Base-by-base conservation (phyloP, 2,329 filamentous ascomycete genomes). In the Fonsecaea pedrosoi region DNA sequence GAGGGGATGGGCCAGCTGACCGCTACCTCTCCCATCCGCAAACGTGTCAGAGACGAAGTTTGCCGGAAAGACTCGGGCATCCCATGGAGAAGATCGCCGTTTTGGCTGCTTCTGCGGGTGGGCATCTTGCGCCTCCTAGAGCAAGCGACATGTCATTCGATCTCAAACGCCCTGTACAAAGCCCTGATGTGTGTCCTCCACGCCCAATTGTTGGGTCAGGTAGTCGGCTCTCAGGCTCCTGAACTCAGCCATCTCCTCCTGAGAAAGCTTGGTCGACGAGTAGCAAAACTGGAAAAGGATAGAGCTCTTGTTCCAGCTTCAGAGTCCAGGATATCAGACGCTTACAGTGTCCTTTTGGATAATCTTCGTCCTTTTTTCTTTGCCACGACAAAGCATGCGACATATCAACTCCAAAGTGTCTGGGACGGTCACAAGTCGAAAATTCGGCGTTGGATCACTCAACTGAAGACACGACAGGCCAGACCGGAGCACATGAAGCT, bases 11-110 rank as follows among this genome's bases (percentile, higher is more conserved):
- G 89, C 0, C 63, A 72, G 0, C 70, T 77, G 0, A 65, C 78
- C 0, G 62, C 75, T 0, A 76, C 82, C 0, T 69, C 76, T 0
- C 30, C 79, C 0, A 73, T 90, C 1, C 78, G 78, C 0, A 92
- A 92, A 73, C 80, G 84, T 1, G 82, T 90, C 0, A 81, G 86
- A 0, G 89, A 91, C 58, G 87, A 90, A n/a, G 83, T 90, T 0
- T 81, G 80, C 12, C 83, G 86, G 74, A 73, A 77, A 0, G 73
- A 82, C 0, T 78, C 81, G 0, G 75, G 81, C 0, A 73, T 79
- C 0, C 88, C 88, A 0, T 92, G 89, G 89, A 81, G 89, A 18
- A 79, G 90, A 42, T 83, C 83, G 1, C 82, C 89, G 0, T 82
- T 85, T 59, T 92, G 88, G 84, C 82, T 92, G 0, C 77, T 87